Base-by-base conservation (phyloP, 2,329 filamentous ascomycete genomes). In the Diaporthe ilicicola region DNA sequence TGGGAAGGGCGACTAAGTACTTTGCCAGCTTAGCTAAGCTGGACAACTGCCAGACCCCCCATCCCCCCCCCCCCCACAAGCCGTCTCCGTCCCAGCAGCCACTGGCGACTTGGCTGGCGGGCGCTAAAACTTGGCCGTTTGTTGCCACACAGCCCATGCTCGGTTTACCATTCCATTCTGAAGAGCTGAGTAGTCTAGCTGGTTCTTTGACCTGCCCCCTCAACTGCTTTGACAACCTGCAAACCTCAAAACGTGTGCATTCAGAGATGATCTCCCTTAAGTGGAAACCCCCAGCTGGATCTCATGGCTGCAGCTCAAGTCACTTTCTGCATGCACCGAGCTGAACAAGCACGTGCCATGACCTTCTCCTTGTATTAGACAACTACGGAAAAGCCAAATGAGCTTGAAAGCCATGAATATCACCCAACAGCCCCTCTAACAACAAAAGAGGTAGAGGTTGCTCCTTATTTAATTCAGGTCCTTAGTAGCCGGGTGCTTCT, bases 401-500 rank as follows among this genome's bases (percentile, higher is more conserved):
- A 27, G n/a, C n/a, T 10, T 29, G 37, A 8, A 24, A n/a, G 29
- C 42, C 17, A 12, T 7, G 22, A 34, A 50, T n/a, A 19, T 37
- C 37, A n/a, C 37, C 29, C 27, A 32, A 46, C 22, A 37, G 4
- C n/a, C 19, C 12, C 6, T 12, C 22, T 19, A 12, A 32, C 27
- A 15, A 39, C 3, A 6, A 39, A 39, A n/a, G 12, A 22, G 15
- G 2, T 4, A 32, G 27, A 24, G 24, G 19, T 39, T 15, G 5
- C 27, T 34, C 12, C 29, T 8, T n/a, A 13, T 19, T 27, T 75
- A 84, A 73, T 83, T 80, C 72, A 84, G 75, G 8, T 76, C 79
- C 55, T 78, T 77, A 72, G 81, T 83, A 22, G 75, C 77, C 56
- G 77, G 75, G 34, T 78, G 74, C 32, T 76, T 77, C 74, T 76